phyloP scores from a whole-genome alignment of 305 asterid genomes.

The Fraxinus angustifolia region DNA sequence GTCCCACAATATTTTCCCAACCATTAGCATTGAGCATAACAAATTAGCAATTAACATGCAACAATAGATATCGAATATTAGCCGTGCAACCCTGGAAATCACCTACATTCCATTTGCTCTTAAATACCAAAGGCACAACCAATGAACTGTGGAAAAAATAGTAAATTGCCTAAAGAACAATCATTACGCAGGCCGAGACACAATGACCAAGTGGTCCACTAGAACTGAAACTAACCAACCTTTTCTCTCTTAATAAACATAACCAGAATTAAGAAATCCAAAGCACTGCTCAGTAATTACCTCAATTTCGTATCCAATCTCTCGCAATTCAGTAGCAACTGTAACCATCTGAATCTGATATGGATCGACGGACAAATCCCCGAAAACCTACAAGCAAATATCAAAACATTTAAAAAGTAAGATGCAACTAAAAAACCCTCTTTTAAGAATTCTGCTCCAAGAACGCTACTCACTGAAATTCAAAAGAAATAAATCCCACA shows the following conservation, averaged over 20 bases:
- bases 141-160: neutral
- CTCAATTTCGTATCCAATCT: constrained; percentile 78
- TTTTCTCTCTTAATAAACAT: neutral
- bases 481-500: neutral
- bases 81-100: neutral
- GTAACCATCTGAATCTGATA: constrained; percentile 75
- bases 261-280: constrained; percentile 6
- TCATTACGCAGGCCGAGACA: neutral
- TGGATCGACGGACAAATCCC: constrained; percentile 68
- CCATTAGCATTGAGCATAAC: neutral
- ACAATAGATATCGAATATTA: neutral
- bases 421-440: neutral
- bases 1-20: neutral
- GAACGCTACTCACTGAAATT: neutral
- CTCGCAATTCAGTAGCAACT: constrained; percentile 58
- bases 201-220: neutral
- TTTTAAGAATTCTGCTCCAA: constrained; percentile 12
- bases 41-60: neutral
- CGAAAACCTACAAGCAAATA: constrained; percentile 56
- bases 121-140: neutral
- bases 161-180: neutral
- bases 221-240: neutral
- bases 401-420: constrained; percentile 8
- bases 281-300: constrained; percentile 30
- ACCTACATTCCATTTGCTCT: neutral